These are phyloP conservation scores for Apiospora kogelbergensis DNA, from an alignment of 2,329 filamentous ascomycete species.

Conservation along the genomic window DNA sequence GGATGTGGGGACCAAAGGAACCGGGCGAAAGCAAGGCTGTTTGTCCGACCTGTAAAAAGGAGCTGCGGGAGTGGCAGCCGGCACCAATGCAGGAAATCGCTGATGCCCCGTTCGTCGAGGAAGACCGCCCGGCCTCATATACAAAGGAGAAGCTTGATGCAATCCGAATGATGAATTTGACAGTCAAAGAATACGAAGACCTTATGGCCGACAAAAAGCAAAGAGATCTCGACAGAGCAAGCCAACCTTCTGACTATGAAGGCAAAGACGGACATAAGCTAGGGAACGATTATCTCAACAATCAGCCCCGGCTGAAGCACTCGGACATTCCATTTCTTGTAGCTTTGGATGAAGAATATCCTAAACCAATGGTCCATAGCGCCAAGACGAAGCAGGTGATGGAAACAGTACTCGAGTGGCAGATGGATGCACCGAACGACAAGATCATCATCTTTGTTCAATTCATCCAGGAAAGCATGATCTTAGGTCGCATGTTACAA, in stretches of 20 bases:
- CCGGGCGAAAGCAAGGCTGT: neutral
- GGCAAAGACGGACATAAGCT: neutral
- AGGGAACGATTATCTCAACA: neutral
- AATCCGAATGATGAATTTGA: too few relatives aligned
- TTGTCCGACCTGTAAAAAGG: neutral
- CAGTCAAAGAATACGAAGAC: too few relatives aligned
- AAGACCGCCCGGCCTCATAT: neutral
- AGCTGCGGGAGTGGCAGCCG: neutral
- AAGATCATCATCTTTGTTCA: conserved; percentile 14
- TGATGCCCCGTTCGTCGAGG: too few relatives aligned
- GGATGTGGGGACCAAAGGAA: neutral
- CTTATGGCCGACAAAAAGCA: neutral
- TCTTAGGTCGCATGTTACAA: conserved; percentile 37
- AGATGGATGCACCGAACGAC: conserved; percentile 2
- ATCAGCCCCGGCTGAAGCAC: neutral
- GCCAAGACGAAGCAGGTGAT: neutral
- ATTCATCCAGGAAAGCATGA: conserved; percentile 3
- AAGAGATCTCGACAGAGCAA: rapidly evolving
- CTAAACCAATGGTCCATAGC: neutral
- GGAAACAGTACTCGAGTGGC: neutral
- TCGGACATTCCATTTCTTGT: neutral
- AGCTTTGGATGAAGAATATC: neutral
- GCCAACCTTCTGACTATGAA: neutral
- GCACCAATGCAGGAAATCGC: neutral
- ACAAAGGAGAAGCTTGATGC: neutral